Evolutionary conservation across 2,329 filamentous ascomycete genomes (phyloP), one percentile per base, ranked within the genome.

Genomic region (Ascocoryne sarcoides): DNA sequence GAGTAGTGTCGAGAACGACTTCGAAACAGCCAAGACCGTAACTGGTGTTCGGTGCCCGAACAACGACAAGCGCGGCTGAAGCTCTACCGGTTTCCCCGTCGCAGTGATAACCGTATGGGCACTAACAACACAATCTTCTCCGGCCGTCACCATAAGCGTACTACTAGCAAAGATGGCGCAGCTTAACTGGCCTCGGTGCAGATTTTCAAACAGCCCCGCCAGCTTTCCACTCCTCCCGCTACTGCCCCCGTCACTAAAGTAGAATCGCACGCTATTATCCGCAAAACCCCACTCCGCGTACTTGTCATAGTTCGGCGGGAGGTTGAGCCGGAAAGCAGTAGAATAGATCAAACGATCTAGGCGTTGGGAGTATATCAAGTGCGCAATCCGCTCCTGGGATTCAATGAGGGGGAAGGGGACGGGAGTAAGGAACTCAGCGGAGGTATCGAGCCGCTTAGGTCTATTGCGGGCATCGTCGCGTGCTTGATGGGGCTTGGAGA

Each of bases 231-330:
- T 85, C n/a, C n/a, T n/a, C n/a, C n/a, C n/a, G n/a, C n/a, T n/a
- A n/a, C n/a, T n/a, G n/a, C n/a, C n/a, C n/a, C n/a, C n/a, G 50
- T 95, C 87, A 35, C 82, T 79, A 40, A 83, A 77, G 64, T 86
- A 95, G 68, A 98, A 96, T 3, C 92, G 82, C 19, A 98, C 75
- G 51, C 86, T 93, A 52, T 85, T 86, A 61, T 98, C 92, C 1
- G 86, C 84, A 54, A 93, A 96, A 1, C 90, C 90, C 90, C 90
- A 96, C 64, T 95, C 88, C 51, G 96, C 74, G 55, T 87, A 95
- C 53, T 88, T 88, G 62, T 96, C 89, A 57, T 87, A 94, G 36
- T 69, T 66, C 0, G 90, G 89, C 0, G 89, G 84, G 10, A 96
- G 79, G 55, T 95, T 92, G 31, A 95, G 70, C 15, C 87, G 76